These are phyloP conservation scores for Aspergillus neotritici DNA, from an alignment of 2,329 filamentous ascomycete species.

Conservation along the genomic window DNA sequence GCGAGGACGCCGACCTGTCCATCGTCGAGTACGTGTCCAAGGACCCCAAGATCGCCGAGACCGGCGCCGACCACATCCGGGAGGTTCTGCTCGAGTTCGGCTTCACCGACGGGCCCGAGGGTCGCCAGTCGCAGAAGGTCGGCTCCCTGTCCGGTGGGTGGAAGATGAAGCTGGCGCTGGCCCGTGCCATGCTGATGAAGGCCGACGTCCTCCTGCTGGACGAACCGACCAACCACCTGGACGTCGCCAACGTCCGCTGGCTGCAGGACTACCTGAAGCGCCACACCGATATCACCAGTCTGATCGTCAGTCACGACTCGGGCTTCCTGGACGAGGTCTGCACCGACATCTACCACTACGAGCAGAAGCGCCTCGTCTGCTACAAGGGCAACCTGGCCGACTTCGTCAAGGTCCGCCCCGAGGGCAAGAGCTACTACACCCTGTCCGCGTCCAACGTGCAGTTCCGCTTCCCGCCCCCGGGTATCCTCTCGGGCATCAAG, in stretches of 20 bases:
- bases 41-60: conserved; percentile 75
- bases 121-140: conserved; percentile 81
- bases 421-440: conserved; percentile 97
- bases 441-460: conserved; percentile 80
- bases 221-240: conserved; percentile 98
- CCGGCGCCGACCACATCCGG: conserved; percentile 74
- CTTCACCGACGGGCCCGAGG: conserved; percentile 83
- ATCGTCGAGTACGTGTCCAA: conserved; percentile 90
- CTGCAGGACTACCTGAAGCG: conserved; percentile 88
- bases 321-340: conserved; percentile 95
- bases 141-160: conserved; percentile 95
- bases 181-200: conserved; percentile 90
- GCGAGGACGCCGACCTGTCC: conserved; percentile 92
- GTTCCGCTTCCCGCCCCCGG: conserved; percentile 97
- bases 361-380: conserved; percentile 80
- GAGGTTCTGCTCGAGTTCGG: conserved; percentile 85
- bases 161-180: conserved; percentile 99
- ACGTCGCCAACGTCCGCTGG: conserved; percentile 95
- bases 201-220: conserved; percentile 95
- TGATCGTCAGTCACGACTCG: conserved; percentile 98
- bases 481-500: conserved; percentile 92
- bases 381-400: conserved; percentile 49
- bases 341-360: conserved; percentile 98
- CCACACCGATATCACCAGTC: conserved; percentile 92
- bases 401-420: conserved; percentile 84